Evolutionary conservation across 2,329 filamentous ascomycete genomes (phyloP), one percentile per base, ranked within the genome.

Genomic region (Colletotrichum scovillei): DNA sequence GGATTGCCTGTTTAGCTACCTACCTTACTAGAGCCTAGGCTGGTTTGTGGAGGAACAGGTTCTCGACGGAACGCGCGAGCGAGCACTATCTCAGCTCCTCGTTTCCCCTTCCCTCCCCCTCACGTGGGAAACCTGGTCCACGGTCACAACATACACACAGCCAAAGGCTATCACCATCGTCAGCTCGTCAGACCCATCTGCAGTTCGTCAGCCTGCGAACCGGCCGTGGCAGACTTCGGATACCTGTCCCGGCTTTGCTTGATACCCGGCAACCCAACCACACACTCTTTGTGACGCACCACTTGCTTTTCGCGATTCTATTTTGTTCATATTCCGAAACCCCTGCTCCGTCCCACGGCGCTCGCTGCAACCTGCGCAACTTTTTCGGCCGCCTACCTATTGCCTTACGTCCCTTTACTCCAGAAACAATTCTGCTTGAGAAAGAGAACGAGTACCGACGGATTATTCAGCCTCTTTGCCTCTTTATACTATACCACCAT

Each of bases 61-160:
- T 42, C 11, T 52, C 30, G 67, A 64, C 56, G 26, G 38, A 42
- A 72, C 35, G 35, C 53, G 59, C 35, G 63, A 64, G 64, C 42
- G 46, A 69, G 24, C 58, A 53, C 12, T 16, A 42, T 16, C 52
- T 57, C 58, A 38, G 59, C 32, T 46, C 60, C 49, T 52, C 46
- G 55, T 65, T 73, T 56, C 59, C 60, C 35, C 66, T 56, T 69
- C 67, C 55, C 30, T 30, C 53, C 52, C 60, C 60, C 64, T 72
- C 66, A 69, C 70, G 59, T 64, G 66, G 66, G 52, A 63, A 59
- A 59, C 66, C 65, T 69, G 46, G 66, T 35, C 24, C 32, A 38
- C 67, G 56, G 59, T 30, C 70, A 69, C 69, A 72, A 69, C 66
- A 63, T 22, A 63, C 46, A 65, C 46, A 57, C 62, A 53, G 16